Base-by-base conservation (phyloP, 2,329 filamentous ascomycete genomes). In the Diaporthe ampelina region DNA sequence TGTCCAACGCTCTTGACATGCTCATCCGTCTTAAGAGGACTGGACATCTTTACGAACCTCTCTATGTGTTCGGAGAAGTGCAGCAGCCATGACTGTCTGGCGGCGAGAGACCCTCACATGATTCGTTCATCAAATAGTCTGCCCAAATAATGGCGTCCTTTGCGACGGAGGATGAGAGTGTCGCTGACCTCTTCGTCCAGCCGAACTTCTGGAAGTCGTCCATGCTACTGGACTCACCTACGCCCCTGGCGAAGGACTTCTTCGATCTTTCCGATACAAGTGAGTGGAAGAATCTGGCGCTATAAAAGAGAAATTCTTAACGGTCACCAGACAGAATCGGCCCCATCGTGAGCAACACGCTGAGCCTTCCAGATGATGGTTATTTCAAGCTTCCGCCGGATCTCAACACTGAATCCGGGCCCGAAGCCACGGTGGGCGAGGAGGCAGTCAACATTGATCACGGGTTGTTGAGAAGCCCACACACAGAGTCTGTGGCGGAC, bases 161-260 rank as follows among this genome's bases (percentile, higher is more conserved):
- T n/a, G 70, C 76, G 26, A 87, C 85, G 83, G 80, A 82, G 72
- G 81, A 86, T 70, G 82, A 86, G 75, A 84, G 87, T 54, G 79
- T 83, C 71, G 85, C 88, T 63, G 83, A 92, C 79, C 87, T 92
- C 43, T 94, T 94, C 79, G 87, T 88, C 52, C 90, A 91, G 59
- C 90, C 90, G 52, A 86, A 92, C 79, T 88, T 93, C 75, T 91
- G 88, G 87, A 85, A 84, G 72, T 83, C 86, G 35, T 90, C 91
- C 3, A 85, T 83, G 77, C 87, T 88, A 81, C 82, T 89, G 50
- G 81, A 85, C 10, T 76, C 82, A 29, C 59, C 76, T 2, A 24
- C 76, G 21, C 74, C 72, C 56, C 43, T 76, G 17, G 74, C 24
- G 50, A 76, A 35, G 72, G 79, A 57, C 48, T 87, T 90, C 79